Base-by-base conservation (phyloP, 2,329 filamentous ascomycete species). In the Trematosphaeria pertusa region DNA sequence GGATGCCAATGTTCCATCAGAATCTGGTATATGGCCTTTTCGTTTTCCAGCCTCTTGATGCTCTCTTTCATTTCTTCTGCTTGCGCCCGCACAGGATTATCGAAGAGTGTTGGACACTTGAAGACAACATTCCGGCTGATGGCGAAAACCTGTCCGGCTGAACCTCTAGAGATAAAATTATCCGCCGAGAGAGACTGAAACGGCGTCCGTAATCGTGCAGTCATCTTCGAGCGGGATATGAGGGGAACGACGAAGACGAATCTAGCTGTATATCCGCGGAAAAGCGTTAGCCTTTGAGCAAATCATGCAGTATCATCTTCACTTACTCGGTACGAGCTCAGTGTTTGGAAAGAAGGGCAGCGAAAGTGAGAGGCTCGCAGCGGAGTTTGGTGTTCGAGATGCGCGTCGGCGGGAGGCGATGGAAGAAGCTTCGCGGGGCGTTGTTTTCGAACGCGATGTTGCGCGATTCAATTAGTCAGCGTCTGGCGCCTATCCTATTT, bases 1-100 rank as follows among this genome's bases (percentile, higher is more conserved):
- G 42, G 42, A 32, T 38, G 42, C 22, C 22, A 15, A 45, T 45
- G 21, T 45, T 45, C 22, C 34, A 45, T 45, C 11, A 45, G 26
- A 8, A 45, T 32, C 18, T 38, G 42, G 24, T 45, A 45, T 37
- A 37, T 22, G 2, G 33, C 34, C 24, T 45, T 45, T 32, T 45
- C 34, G 10, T 37, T 31, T 22, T 45, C 42, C 21, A 45, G 15
- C 34, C 20, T 45, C 33, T 21, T 38, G 24, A 38, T 31, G 34
- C 42, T 45, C 17, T 45, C 42, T 32, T 37, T 20, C 26, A 37
- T 44, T 32, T 37, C 32, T 37, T 44, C 33, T 19, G 24, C 41
- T 20, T 44, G 41, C 14, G 32, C 22, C 33, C 10, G 41, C 8
- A 22, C 22, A 31, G 42, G 42, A 32, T 45, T 32, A 32, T 45